Base-by-base conservation (phyloP, 1,139 yeast genomes). In the Hanseniaspora uvarum region DNA sequence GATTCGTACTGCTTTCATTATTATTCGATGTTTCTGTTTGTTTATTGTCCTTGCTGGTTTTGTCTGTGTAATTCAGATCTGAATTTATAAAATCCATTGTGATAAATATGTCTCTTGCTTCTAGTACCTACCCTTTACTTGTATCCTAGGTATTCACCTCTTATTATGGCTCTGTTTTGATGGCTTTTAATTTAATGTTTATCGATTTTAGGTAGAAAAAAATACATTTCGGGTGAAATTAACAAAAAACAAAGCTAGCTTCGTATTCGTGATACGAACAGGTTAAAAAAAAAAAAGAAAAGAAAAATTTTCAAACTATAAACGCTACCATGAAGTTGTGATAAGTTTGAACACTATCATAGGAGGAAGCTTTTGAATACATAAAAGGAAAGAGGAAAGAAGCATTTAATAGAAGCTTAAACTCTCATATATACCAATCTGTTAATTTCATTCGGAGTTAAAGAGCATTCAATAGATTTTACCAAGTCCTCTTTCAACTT, bases 381-480 rank as follows among this genome's bases (percentile, higher is more conserved):
- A 28, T 4, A n/a, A n/a, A n/a, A n/a, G n/a, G n/a, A n/a, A n/a
- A n/a, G n/a, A n/a, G n/a, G n/a, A n/a, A 38, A 26, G 31, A n/a
- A 26, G 12, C 14, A 38, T 30, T 11, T 21, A 12, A 18, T 14
- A 14, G 7, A 18, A 18, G 10, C n/a, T 36, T 24, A 53, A 3
- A 76, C 68, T 59, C 79, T 79, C 61, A 75, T 70, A 60, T 62
- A 68, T 66, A 76, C 80, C 56, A 77, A 84, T 62, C 71, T 74
- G 51, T 73, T 74, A 59, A 94, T 74, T 61, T 89, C 96, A 40
- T 76, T 78, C 5, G 88, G 87, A 16, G 86, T 81, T 59, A 88
- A 70, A 0, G 83, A 82, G 96, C 96, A 88, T 57, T 81, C 80
- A 52, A 84, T 78, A 8, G 80, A 81, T 28, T 69, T 74, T 33